Evolutionary conservation across 1,139 yeast genomes (phyloP), one percentile per base, ranked within the genome.

Genomic region (Candida pseudoviswanathii): DNA sequence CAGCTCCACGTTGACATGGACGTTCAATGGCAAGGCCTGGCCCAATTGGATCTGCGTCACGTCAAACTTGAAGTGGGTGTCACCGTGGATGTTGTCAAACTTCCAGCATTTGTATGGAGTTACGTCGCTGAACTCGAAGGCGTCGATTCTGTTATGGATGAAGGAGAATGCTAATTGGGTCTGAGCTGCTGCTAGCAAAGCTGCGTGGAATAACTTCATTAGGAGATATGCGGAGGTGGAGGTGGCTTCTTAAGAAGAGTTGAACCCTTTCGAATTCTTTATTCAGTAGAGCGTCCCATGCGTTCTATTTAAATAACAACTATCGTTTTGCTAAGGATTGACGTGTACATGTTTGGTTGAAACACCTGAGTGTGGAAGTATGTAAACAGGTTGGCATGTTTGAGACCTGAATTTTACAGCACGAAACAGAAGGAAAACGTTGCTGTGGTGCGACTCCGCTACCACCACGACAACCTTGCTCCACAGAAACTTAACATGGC

Each of bases 11-110:
- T 41, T 41, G 6, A 31, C 10, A 22, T 41, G 44, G n/a, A 41
- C 44, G 32, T 41, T 41, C 26, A 41, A 24, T 24, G 44, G 44
- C 25, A 41, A 41, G 25, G 10, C 22, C 26, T 41, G 38, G 6
- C 38, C 44, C 9, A 36, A 8, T 8, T 36, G 26, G 11, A 36
- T 4, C 5, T 22, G 10, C 8, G 10, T 24, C 2, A 22, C 25
- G 6, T 41, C 44, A 9, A 41, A 10, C 10, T 41, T 31, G 22
- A 41, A 41, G 4, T 32, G 22, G 16, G 38, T 41, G 2, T 41
- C 26, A 31, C 44, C 44, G 7, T 41, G 24, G 26, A 41, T 22
- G 2, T 9, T 8, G 22, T 31, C 38, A 24, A 41, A 24, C 10
- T 41, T 41, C 30, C 34, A 41, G 25, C 44, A 41, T 24, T 41